Percentiles rank a stretch among this genome's conserved stretches.
These are phyloP conservation scores for Amyloporia xantha DNA, from an alignment of 768 basidiomycete genomes.

Conservation along the genomic window DNA sequence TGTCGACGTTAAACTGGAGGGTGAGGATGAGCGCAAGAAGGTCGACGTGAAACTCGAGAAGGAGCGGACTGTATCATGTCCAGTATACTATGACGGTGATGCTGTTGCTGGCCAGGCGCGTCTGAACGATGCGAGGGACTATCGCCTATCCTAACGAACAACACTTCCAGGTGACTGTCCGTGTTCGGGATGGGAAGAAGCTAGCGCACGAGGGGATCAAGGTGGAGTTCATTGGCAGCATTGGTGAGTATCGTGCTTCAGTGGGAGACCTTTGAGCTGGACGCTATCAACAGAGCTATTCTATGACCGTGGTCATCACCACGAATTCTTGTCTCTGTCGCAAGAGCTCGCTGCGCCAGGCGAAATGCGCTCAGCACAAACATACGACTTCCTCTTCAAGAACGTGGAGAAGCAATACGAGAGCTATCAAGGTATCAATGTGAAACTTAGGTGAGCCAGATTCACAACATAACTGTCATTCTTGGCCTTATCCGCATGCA, in stretches of 20 bases:
- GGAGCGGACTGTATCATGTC: slow-evolving; percentile 77
- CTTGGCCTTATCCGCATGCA: slow-evolving; percentile 24
- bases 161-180: slow-evolving; percentile 61
- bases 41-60: slow-evolving; percentile 89
- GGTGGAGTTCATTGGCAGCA: slow-evolving; percentile 94
- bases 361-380: slow-evolving; percentile 94
- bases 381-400: slow-evolving; percentile 96
- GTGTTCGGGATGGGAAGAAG: slow-evolving; percentile 92
- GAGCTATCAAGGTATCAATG: slow-evolving; percentile 96
- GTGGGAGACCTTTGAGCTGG: neutral
- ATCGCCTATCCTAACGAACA: neutral
- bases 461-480: slow-evolving; percentile 2
- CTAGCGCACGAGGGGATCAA: slow-evolving; percentile 94
- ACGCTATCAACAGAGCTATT: slow-evolving; percentile 58
- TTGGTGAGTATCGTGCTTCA: slow-evolving; percentile 51
- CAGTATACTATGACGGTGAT: slow-evolving; percentile 95
- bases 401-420: slow-evolving; percentile 99
- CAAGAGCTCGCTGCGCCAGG: slow-evolving; percentile 96
- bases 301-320: slow-evolving; percentile 96
- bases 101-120: slow-evolving; percentile 80
- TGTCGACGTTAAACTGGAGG: slow-evolving; percentile 82
- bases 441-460: slow-evolving; percentile 77
- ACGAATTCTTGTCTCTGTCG: slow-evolving; percentile 93
- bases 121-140: slow-evolving; percentile 3
- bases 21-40: slow-evolving; percentile 81